A percentile compares a stretch with the other conserved stretches of the same genome.
Conservation (phyloP, 108 stramenopile species). For the Fragilariopsis cylindrus region DNA sequence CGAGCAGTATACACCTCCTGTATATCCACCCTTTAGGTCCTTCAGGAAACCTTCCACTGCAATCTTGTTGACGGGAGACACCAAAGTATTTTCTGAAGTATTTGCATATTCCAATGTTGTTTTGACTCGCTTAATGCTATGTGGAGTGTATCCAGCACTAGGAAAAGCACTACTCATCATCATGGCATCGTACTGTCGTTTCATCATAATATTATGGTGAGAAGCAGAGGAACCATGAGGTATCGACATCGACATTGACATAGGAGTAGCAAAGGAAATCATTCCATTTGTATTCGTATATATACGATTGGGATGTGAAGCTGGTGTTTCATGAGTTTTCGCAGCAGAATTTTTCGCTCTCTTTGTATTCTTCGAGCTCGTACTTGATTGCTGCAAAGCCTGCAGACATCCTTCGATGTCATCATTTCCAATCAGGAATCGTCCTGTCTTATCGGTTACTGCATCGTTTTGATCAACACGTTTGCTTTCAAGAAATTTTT, state of each 20-base stretch:
- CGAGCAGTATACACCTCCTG: slow-evolving; percentile 67
- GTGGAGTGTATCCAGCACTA: slow-evolving; percentile 17
- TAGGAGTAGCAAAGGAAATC: slow-evolving; percentile 15
- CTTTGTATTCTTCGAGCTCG: slow-evolving; percentile 22
- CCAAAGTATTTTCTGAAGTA: neutral
- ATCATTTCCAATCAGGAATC: slow-evolving; percentile 57
- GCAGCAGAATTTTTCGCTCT: neutral
- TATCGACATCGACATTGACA: neutral
- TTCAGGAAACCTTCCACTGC: slow-evolving; percentile 3
- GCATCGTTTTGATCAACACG: slow-evolving; percentile 38
- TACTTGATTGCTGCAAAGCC: slow-evolving; percentile 49
- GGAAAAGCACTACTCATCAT: slow-evolving; percentile 1
- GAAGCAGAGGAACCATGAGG: neutral
- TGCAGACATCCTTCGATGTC: slow-evolving; percentile 76
- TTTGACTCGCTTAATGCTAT: slow-evolving; percentile 13
- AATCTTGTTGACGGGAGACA: slow-evolving; percentile 10
- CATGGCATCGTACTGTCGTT: slow-evolving; percentile 18
- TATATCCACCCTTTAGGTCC: slow-evolving; percentile 70
- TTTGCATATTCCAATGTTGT: neutral
- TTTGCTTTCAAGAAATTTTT: slow-evolving; percentile 71
- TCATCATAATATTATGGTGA: slow-evolving; percentile 10
- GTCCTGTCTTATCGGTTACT: slow-evolving; percentile 45
- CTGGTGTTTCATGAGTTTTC: neutral
- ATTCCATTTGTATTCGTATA: neutral
- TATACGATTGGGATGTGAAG: neutral